A percentile compares a stretch with the other conserved stretches of the same genome.
Evolutionary conservation across 2,329 filamentous ascomycete genomes (phyloP).

Genomic region (Zasmidium citrigriseum): DNA sequence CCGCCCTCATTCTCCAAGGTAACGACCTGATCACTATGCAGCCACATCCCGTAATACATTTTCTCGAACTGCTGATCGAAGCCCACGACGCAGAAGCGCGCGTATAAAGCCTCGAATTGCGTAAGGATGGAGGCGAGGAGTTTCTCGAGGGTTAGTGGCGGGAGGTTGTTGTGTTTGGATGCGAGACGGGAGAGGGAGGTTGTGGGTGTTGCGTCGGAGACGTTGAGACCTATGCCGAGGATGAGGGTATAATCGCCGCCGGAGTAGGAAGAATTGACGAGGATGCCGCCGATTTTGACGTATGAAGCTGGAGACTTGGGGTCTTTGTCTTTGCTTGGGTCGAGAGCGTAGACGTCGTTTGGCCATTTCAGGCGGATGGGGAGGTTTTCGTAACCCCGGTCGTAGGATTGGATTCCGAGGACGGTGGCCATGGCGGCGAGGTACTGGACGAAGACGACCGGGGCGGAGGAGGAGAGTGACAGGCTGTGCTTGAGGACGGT

Average conservation of each 20-base stretch:
- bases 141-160: conserved; percentile 63
- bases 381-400: conserved; percentile 68
- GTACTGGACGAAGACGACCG: conserved; percentile 93
- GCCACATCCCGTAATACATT: conserved; percentile 79
- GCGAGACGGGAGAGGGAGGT: conserved; percentile 80
- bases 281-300: conserved; percentile 89
- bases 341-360: conserved; percentile 72
- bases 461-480: conserved; percentile 68
- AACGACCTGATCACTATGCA: conserved; percentile 70
- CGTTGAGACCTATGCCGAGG: conserved; percentile 80
- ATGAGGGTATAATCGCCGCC: conserved; percentile 79
- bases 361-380: conserved; percentile 95
- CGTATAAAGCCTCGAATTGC: conserved; percentile 75
- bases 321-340: conserved; percentile 25
- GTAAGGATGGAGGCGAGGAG: conserved; percentile 80
- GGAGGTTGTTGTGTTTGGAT: conserved; percentile 40
- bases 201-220: conserved; percentile 79
- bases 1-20: conserved; percentile 81
- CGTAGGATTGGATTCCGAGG: conserved; percentile 79
- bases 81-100: conserved; percentile 70
- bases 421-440: conserved; percentile 85
- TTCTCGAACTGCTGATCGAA: conserved; percentile 74
- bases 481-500: conserved; percentile 82
- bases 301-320: conserved; percentile 68
- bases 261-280: conserved; percentile 84